Evolutionary conservation across 177 flowering plant species (phyloP).

Genomic region (Vitis hybrid): DNA sequence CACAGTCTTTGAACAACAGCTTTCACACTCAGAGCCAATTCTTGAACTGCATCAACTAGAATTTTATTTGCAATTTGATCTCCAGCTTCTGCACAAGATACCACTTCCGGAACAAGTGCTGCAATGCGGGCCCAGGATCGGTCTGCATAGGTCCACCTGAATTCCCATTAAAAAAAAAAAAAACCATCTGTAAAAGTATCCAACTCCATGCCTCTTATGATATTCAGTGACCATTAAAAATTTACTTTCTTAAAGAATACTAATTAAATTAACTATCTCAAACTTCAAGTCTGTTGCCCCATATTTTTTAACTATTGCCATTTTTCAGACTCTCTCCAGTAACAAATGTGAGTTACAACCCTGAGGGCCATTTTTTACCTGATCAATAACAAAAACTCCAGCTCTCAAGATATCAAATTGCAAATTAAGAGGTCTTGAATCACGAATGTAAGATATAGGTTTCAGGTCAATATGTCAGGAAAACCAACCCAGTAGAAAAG

Average conservation of each 20-base stretch:
- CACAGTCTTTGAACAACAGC: conserved; percentile 83
- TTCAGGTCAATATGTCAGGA: too few relatives aligned
- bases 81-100: conserved; percentile 88
- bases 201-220: not conserved
- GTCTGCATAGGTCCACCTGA: conserved; percentile 98
- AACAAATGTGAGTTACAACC: too few relatives aligned
- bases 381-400: not conserved
- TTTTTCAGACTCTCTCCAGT: too few relatives aligned
- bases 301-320: not conserved
- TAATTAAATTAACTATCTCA: too few relatives aligned
- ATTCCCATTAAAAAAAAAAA: conserved; percentile 22
- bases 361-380: not conserved
- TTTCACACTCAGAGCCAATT: conserved; percentile 78
- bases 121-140: conserved; percentile 99
- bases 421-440: not conserved
- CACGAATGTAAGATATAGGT: not conserved
- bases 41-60: conserved; percentile 65
- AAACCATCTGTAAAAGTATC: not conserved
- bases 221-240: not conserved
- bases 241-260: too few relatives aligned
- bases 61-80: conserved; percentile 77
- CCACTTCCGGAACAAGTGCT: conserved; percentile 86
- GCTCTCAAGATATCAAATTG: not conserved
- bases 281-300: too few relatives aligned
- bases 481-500: too few relatives aligned